Evolutionary conservation across 345 rosid genomes (phyloP).

Genomic region (Melastoma malabathricum): DNA sequence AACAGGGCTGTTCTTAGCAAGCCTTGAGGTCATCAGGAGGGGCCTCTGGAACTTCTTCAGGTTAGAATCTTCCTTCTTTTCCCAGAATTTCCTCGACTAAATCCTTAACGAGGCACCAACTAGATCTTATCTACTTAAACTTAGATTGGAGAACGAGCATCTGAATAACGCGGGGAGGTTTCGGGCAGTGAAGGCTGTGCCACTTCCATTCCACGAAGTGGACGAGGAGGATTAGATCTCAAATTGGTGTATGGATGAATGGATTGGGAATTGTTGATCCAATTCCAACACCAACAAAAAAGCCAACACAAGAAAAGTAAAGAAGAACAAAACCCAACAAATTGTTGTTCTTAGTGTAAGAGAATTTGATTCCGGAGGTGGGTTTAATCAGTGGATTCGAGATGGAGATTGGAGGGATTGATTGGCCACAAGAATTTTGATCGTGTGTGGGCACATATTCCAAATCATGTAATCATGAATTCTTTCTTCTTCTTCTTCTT

Average conservation of each 20-base stretch:
- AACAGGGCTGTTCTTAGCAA: conserved; percentile 18
- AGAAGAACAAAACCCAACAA: no score
- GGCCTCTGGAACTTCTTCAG: conserved; percentile 91
- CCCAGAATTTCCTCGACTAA: background rate
- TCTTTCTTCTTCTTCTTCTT: no score
- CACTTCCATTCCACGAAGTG: conserved; percentile 2
- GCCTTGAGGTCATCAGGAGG: conserved; percentile 69
- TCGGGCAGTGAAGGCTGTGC: conserved; percentile 4
- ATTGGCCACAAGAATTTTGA: no score
- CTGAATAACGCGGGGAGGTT: conserved; percentile 1
- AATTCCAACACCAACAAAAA: no score
- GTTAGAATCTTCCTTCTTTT: conserved; percentile 15
- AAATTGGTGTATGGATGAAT: background rate
- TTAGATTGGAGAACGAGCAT: conserved; percentile 6
- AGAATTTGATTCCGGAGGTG: no score
- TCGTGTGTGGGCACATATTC: no score
- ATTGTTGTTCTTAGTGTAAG: no score
- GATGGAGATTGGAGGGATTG: no score
- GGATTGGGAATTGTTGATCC: background rate
- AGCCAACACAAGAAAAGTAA: no score
- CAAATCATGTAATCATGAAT: no score
- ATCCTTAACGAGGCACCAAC: background rate
- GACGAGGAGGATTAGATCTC: no score
- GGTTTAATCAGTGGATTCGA: no score
- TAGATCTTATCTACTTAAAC: background rate